Evolutionary conservation across 345 rosid species (phyloP).

Genomic region (Gossypium mustelinum): DNA sequence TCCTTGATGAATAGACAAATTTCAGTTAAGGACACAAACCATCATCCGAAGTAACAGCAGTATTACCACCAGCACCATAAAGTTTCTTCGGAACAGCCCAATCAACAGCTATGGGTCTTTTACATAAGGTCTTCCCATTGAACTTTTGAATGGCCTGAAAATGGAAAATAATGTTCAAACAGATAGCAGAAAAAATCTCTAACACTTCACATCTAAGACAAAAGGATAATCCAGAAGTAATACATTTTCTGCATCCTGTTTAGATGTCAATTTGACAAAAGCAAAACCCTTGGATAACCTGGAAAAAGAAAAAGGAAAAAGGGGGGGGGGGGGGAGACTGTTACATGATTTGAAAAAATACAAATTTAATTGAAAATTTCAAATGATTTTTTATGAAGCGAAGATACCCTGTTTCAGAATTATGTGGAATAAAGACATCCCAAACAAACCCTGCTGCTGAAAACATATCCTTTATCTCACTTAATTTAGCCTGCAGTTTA

Average conservation of each 20-base stretch:
- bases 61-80: conserved; percentile 43
- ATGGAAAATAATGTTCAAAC: conserved; percentile 14
- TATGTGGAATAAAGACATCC: conserved; percentile 77
- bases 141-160: conserved; percentile 86
- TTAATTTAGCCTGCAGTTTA: conserved; percentile 57
- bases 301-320: conserved; percentile 21
- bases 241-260: conserved; percentile 86
- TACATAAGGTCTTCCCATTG: conserved; percentile 65
- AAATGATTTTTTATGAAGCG: conserved; percentile 6
- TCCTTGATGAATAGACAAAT: not conserved
- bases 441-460: conserved; percentile 85
- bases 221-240: conserved; percentile 22
- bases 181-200: not conserved
- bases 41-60: conserved; percentile 43
- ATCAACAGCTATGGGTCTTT: conserved; percentile 88
- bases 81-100: conserved; percentile 95
- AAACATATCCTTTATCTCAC: conserved; percentile 57
- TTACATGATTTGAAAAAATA: not conserved
- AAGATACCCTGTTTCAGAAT: conserved; percentile 69
- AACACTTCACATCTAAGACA: not conserved
- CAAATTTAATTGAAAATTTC: not conserved
- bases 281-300: conserved; percentile 92
- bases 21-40: conserved; percentile 36
- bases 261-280: conserved; percentile 88
- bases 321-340: not conserved